Evolutionary conservation across 2,329 filamentous ascomycete genomes (phyloP).

Genomic region (Corinectria fuckeliana): DNA sequence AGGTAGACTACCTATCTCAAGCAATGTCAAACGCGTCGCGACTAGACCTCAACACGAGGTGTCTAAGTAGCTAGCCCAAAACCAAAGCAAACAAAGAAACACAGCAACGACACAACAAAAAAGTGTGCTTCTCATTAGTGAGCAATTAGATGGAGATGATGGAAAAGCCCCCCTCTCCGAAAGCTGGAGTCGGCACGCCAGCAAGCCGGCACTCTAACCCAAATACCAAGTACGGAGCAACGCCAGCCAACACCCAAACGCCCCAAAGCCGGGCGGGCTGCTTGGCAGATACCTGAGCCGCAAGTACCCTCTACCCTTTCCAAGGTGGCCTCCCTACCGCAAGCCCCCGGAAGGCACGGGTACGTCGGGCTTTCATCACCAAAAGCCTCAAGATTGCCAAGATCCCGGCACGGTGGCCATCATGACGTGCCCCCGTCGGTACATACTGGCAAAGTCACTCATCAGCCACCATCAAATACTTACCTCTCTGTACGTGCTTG

Average conservation of each 20-base stretch:
- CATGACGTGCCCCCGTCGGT: background rate
- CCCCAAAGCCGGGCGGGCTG: background rate
- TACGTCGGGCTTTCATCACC: background rate
- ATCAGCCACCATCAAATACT: background rate
- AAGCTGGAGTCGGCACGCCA: conserved; percentile 2
- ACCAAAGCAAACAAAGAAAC: conserved; percentile 2
- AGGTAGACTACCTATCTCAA: too few species aligned
- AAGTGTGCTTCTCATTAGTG: too few species aligned
- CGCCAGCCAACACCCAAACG: background rate
- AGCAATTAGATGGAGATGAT: too few species aligned
- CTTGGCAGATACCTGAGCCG: background rate
- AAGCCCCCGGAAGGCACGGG: background rate
- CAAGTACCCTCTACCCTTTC: background rate
- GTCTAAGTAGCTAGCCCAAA: too few species aligned
- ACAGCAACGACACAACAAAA: background rate
- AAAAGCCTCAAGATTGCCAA: background rate
- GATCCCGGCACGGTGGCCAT: background rate
- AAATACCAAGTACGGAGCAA: too few species aligned
- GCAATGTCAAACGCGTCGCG: background rate
- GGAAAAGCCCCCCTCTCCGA: background rate
- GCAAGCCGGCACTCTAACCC: background rate
- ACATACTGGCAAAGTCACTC: background rate
- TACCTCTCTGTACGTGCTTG: background rate
- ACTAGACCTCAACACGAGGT: background rate
- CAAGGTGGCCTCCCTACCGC: background rate